Evolutionary conservation across 148 eudicot species (phyloP), one percentile per base, ranked within the genome.

Genomic region (Chenopodium suecicum): DNA sequence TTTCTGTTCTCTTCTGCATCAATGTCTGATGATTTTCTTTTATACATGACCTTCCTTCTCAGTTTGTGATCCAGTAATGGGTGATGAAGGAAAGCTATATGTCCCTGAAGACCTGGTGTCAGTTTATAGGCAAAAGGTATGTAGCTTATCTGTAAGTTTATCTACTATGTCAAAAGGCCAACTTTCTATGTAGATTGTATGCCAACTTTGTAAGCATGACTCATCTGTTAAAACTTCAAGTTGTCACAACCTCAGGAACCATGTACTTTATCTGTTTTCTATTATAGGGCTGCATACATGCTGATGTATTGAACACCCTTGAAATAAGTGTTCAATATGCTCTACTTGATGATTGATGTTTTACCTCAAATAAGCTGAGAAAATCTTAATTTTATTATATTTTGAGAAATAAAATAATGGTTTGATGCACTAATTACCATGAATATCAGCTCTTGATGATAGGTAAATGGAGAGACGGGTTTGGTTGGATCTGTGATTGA

Each of bases 41-140:
- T 58, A 44, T 60, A 67, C 62, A 73, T 58, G 34, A 32, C 69
- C 29, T 77, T 60, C 67, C 62, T 82, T 60, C 76, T 79, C 83
- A 96, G 99, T 92, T 86, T 96, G 99, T 87, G 99, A 96, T 92
- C 99, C 99, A 83, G 99, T 96, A 37, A 80, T 94, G 90, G 99
- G 99, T 62, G 99, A 96, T 84, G 98, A 96, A 89, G 99, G 99
- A 85, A 96, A 94, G 92, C 97, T 96, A 80, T 96, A 96, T 87
- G 94, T 96, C 75, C 97, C 97, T 46, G 92, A 86, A 84, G 99
- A 94, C 82, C 77, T 96, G 82, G 95, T 92, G 37, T 89, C 93
- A 68, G 95, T 96, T 58, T 96, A 94, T 83, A 88, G 93, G 76
- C 94, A 91, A 76, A 94, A 92, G 99, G 99, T 96, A 29, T 85